Evolutionary conservation across 371 early-diverging fungal genomes (phyloP).

Genomic region (Massospora cicadina): DNA sequence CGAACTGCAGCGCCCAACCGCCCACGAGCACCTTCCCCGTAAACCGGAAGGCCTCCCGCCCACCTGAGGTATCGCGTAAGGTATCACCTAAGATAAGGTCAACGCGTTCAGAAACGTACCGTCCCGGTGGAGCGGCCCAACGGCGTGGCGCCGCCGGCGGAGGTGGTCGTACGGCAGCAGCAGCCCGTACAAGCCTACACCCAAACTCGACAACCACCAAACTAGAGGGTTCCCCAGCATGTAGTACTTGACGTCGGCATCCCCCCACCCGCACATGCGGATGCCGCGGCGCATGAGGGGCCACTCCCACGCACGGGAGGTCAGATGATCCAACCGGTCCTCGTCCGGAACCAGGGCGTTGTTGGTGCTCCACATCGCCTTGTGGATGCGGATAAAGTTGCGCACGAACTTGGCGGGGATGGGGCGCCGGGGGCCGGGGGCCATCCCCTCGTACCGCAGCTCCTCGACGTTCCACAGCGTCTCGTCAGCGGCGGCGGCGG

Average conservation of each 20-base stretch:
- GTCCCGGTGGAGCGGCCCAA: slow-evolving; percentile 27
- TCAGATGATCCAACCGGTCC: slow-evolving; percentile 81
- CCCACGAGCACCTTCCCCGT: slow-evolving; percentile 50
- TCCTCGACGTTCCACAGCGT: slow-evolving; percentile 11
- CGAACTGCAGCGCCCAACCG: slow-evolving; percentile 94
- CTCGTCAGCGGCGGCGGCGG: not conserved
- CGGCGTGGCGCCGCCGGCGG: slow-evolving; percentile 43
- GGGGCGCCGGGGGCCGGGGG: slow-evolving; percentile 25
- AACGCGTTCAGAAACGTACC: not conserved
- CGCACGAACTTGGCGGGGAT: slow-evolving; percentile 55
- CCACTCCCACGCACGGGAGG: slow-evolving; percentile 91
- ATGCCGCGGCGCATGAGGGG: slow-evolving; percentile 82
- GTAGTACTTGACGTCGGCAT: slow-evolving; percentile 79
- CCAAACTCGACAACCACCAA: slow-evolving; percentile 74
- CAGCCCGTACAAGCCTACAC: slow-evolving; percentile 31
- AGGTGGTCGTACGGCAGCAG: slow-evolving; percentile 33
- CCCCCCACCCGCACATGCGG: slow-evolving; percentile 96
- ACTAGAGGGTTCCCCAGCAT: slow-evolving; percentile 91
- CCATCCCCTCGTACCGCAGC: slow-evolving; percentile 16
- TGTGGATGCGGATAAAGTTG: slow-evolving; percentile 85
- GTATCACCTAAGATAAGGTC: not conserved
- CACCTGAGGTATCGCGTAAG: slow-evolving; percentile 21
- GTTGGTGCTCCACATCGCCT: slow-evolving; percentile 95
- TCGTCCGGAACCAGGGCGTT: slow-evolving; percentile 95
- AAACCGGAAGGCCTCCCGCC: slow-evolving; percentile 59